Conservation (phyloP, 768 basidiomycete genomes). For the Boletus eberwhitei region DNA sequence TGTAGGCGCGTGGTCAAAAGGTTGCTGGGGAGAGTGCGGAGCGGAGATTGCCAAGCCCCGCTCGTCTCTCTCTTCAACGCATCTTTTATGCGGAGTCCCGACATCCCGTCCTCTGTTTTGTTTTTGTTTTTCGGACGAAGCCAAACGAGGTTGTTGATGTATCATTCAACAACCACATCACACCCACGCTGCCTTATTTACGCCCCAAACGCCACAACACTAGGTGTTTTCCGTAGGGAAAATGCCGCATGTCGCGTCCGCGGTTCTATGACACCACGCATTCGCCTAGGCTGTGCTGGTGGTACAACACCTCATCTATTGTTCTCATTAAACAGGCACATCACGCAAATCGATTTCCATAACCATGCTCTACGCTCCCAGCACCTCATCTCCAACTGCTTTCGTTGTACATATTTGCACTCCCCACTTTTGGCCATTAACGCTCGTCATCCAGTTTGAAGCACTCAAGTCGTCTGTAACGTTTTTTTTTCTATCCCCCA, state of each 20-base stretch:
- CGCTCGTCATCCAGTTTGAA: not conserved
- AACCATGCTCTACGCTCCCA: not conserved
- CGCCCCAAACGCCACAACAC: not conserved
- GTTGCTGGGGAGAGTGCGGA: conserved; percentile 4
- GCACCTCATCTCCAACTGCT: not conserved
- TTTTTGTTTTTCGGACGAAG: not conserved
- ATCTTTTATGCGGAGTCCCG: not conserved
- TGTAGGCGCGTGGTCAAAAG: not conserved
- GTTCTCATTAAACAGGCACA: not conserved
- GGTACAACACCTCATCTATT: not conserved
- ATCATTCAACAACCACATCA: not conserved
- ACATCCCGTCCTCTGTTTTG: not conserved
- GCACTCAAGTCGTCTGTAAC: not conserved
- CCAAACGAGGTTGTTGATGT: not conserved
- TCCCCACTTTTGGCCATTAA: not conserved
- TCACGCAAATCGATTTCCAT: not conserved
- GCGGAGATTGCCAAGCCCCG: conserved; percentile 2
- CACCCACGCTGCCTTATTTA: not conserved
- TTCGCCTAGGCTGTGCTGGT: not conserved
- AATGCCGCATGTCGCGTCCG: not conserved
- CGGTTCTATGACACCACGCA: not conserved
- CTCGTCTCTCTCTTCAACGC: conserved; percentile 14
- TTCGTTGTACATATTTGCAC: conserved; percentile 7
- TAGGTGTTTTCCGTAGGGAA: not conserved
- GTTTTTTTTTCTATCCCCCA: not conserved